Evolutionary conservation across 1,284 basidiomycete species (phyloP).

Genomic region (Ceratobasidium sp.): DNA sequence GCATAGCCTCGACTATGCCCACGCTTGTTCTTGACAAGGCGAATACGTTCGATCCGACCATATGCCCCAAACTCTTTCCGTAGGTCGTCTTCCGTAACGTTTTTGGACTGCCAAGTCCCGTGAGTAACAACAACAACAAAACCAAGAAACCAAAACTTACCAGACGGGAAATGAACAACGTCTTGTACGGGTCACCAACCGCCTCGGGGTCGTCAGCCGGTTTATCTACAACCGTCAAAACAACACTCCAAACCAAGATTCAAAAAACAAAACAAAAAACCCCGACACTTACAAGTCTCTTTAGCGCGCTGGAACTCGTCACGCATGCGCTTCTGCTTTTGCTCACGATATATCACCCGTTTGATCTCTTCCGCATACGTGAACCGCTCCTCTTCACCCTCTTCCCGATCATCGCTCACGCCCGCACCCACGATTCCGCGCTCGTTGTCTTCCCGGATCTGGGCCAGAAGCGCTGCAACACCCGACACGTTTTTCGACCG

Average conservation of each 20-base stretch:
- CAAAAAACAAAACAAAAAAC: conserved; percentile 24
- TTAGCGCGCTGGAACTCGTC: conserved; percentile 83
- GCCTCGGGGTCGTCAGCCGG: conserved; percentile 91
- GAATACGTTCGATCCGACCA: conserved; percentile 90
- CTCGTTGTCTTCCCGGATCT: conserved; percentile 77
- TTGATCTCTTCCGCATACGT: conserved; percentile 80
- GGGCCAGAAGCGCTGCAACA: conserved; percentile 73
- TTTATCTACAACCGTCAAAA: conserved; percentile 65
- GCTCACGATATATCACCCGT: conserved; percentile 77
- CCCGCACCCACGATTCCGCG: conserved; percentile 66
- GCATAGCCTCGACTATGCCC: conserved; percentile 90
- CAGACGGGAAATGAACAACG: conserved; percentile 92
- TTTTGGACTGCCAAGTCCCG: conserved; percentile 66
- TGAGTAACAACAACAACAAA: background rate
- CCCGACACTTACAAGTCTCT: conserved; percentile 71
- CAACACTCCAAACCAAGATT: conserved; percentile 9
- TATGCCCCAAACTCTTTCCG: conserved; percentile 94
- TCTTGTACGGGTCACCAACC: conserved; percentile 98
- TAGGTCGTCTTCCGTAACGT: conserved; percentile 87
- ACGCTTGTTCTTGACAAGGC: conserved; percentile 89
- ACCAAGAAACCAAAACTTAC: conserved; percentile 56
- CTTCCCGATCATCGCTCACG: conserved; percentile 67
- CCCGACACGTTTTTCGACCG: conserved; percentile 73
- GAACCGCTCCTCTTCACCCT: conserved; percentile 77
- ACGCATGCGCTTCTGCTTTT: conserved; percentile 76